Base-by-base conservation (phyloP, 352 stramenopile genomes). In the Globisporangium takayamanum region DNA sequence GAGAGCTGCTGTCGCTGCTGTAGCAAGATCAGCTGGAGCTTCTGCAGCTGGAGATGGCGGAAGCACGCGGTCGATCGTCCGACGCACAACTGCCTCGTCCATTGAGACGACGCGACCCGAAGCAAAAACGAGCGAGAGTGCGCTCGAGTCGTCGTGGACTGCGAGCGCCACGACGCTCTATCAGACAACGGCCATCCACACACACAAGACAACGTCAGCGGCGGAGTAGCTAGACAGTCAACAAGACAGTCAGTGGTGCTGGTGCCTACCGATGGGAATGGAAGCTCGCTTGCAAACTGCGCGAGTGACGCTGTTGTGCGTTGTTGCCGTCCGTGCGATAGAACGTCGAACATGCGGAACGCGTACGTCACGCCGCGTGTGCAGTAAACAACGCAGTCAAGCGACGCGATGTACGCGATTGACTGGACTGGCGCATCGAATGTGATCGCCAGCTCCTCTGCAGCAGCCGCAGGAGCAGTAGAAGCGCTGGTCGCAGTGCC, bases 301-400 rank as follows among this genome's bases (percentile, higher is more conserved):
- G 7, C n/a, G 37, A 60, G n/a, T 18, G 22, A 22, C 12, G 36
- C n/a, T 16, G 16, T 6, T 30, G 41, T 60, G 44, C 26, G 46
- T 25, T 50, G 44, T 25, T 26, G 44, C 11, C 28, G 44, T 8
- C 25, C 10, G 2, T 37, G 50, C 7, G 30, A 15, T 6, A 58
- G 22, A 33, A 70, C 1, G n/a, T 68, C 61, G 4, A 12, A 20
- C 4, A 36, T 42, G 39, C 50, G 66, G 58, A 66, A 72, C 3
- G 66, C 67, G 26, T 62, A 81, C 7, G 51, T 50, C 0, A n/a
- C 53, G 10, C 75, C 69, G 25, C 39, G 60, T 8, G 50, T 63
- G 55, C 71, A 76, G 53, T 73, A 83, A 1, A 81, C 25, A 20
- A 80, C 73, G 5, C 45, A 63, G 28, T 33, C 55, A 1, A 81